Evolutionary conservation across 2,329 filamentous ascomycete species (phyloP).

Genomic region (Aspergillus felis): DNA sequence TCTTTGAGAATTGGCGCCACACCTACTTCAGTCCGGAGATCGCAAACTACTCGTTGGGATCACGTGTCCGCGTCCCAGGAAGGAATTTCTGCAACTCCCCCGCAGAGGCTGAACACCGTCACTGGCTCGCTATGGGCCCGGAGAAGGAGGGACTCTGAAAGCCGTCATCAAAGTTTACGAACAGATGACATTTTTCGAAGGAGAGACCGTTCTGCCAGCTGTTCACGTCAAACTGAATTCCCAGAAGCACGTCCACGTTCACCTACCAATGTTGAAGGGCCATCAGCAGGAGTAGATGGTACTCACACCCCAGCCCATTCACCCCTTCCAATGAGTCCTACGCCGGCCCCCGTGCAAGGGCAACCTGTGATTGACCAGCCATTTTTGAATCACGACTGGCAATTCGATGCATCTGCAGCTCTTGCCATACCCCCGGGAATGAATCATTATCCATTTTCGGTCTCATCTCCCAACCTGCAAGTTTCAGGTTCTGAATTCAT

Average conservation of each 20-base stretch:
- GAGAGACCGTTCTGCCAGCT: conserved; percentile 7
- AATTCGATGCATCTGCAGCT: neutral
- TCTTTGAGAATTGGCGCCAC: conserved; percentile 7
- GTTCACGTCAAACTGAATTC: neutral
- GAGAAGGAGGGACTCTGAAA: conserved; percentile 15
- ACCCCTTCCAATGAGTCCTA: neutral
- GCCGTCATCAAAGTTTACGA: conserved; percentile 7
- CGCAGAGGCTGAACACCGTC: conserved; percentile 28
- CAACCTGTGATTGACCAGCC: neutral
- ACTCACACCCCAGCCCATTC: neutral
- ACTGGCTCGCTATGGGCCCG: conserved; percentile 17
- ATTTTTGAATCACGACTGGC: neutral
- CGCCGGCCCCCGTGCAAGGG: neutral
- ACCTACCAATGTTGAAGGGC: neutral
- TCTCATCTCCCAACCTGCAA: conserved; percentile 33
- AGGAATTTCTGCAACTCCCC: conserved; percentile 19
- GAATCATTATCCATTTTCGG: conserved; percentile 27
- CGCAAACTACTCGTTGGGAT: conserved; percentile 25
- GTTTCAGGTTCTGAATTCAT: conserved; percentile 18
- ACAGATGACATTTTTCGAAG: conserved; percentile 11
- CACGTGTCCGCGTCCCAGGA: conserved; percentile 16
- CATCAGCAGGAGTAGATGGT: neutral
- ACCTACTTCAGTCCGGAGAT: conserved; percentile 15
- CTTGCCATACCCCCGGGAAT: conserved; percentile 4
- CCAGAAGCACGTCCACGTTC: neutral